A percentile compares a stretch with the other conserved stretches of the same genome.
Conservation (phyloP, 2,329 filamentous ascomycete genomes). For the Thelonectria olida region DNA sequence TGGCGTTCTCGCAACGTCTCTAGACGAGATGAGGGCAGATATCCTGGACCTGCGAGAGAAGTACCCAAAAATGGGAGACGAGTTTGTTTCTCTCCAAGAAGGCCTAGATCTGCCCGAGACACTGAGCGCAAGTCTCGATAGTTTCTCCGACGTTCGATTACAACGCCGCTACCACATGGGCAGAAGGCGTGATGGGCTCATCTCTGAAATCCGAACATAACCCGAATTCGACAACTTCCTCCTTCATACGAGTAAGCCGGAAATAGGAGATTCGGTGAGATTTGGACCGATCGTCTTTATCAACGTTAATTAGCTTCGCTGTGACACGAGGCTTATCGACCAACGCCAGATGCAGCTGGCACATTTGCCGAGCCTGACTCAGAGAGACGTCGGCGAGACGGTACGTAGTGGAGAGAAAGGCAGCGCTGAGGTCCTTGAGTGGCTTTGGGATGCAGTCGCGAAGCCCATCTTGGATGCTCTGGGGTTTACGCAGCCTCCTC, state of each 20-base stretch:
- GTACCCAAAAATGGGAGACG: background rate
- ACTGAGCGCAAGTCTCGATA: background rate
- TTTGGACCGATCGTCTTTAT: constrained; percentile 43
- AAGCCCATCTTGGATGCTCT: constrained; percentile 41
- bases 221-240: constrained; percentile 41
- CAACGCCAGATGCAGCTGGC: constrained; percentile 25
- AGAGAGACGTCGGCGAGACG: background rate
- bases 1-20: background rate
- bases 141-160: background rate
- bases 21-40: constrained; percentile 6
- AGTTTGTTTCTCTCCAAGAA: background rate
- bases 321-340: constrained; percentile 44
- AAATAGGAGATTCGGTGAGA: constrained; percentile 34
- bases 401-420: no score
- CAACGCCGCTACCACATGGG: background rate
- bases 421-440: constrained; percentile 31
- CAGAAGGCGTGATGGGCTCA: background rate
- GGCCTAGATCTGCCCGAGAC: background rate
- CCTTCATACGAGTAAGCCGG: constrained; percentile 17
- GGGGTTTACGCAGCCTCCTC: constrained; percentile 29
- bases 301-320: constrained; percentile 41
- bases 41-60: background rate
- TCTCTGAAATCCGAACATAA: constrained; percentile 1
- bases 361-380: constrained; percentile 23
- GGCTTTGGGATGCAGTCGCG: constrained; percentile 43